Evolutionary conservation across 805 yeast genomes (phyloP).

Genomic region (Kodamaea sagamina): DNA sequence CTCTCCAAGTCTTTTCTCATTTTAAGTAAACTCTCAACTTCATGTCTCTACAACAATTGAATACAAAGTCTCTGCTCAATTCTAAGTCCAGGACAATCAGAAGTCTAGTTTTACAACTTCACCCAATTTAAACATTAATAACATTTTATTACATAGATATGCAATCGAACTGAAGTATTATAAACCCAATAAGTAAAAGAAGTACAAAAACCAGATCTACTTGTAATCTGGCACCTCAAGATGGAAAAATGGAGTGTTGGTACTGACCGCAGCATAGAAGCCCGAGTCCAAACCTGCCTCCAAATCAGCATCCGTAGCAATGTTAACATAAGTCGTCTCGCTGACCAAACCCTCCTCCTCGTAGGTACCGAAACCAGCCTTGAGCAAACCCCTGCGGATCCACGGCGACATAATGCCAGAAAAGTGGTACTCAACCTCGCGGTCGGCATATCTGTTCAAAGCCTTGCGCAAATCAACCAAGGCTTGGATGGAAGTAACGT

Average conservation of each 20-base stretch:
- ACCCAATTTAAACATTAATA: too few species aligned
- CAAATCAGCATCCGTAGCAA: conserved; percentile 34
- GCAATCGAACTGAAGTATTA: neutral
- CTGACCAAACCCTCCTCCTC: conserved; percentile 43
- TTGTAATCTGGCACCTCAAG: conserved; percentile 66
- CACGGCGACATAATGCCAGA: conserved; percentile 83
- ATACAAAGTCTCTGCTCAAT: too few species aligned
- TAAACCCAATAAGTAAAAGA: conserved; percentile 2
- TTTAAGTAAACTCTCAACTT: too few species aligned
- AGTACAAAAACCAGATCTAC: conserved; percentile 1
- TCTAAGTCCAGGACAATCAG: too few species aligned
- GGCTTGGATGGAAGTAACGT: conserved; percentile 77
- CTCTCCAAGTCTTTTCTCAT: too few species aligned
- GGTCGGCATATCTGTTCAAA: conserved; percentile 70
- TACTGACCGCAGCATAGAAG: conserved; percentile 57
- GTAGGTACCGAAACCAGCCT: conserved; percentile 74
- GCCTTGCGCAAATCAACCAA: conserved; percentile 76
- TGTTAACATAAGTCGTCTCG: conserved; percentile 42
- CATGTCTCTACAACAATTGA: too few species aligned
- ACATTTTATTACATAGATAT: neutral
- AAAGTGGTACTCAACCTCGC: conserved; percentile 87
- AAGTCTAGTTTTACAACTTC: too few species aligned
- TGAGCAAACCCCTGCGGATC: conserved; percentile 75
- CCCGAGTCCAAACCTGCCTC: conserved; percentile 33
- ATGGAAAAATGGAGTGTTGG: conserved; percentile 76